Base-by-base conservation (phyloP, 164 flowering plant genomes). In the Kalanchoe fedtschenkoi region DNA sequence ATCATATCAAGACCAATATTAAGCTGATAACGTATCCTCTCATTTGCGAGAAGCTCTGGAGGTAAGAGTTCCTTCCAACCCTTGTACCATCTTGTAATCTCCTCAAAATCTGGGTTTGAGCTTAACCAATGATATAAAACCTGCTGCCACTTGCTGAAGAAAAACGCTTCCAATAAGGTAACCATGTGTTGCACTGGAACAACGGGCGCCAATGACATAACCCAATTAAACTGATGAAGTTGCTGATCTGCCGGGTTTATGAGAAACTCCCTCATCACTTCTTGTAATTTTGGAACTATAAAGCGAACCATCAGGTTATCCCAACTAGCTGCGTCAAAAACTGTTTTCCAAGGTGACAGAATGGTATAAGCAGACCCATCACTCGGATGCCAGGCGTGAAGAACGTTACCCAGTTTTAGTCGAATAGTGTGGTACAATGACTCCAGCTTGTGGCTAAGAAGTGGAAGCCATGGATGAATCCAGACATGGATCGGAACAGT, bases 381-480 rank as follows among this genome's bases (percentile, higher is more conserved):
- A 68, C 96, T 86, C 5, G 96, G 92, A 54, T 88, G 96, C 97
- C 98, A 93, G 34, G 80, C 90, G 72, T 79, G 86, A 62, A 93
- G 98, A 62, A 77, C 93, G 62, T 74, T 75, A 21, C 93, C 91
- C 71, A 93, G 66, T 73, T 89, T 86, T 41, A 41, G 63, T 15
- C 87, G 83, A 32, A 93, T 93, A 0, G 78, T 79, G 62, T 79
- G 83, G 69, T 85, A 90, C 65, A 86, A 66, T 32, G 59, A 66
- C 70, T 90, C 98, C 77, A 93, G 62, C 66, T 76, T 90, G 51
- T 73, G 84, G 6, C 97, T 90, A 67, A 93, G 66, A 65, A 75
- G 54, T 0, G 91, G 97, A 34, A 93, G 70, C 98, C 98, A 89
- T 19, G 96, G 98, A 73, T 90, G 98, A 64, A 90, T 77, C 98